Evolutionary conservation across 495 filamentous ascomycete genomes (phyloP).

Genomic region (Hamigera avellanea): DNA sequence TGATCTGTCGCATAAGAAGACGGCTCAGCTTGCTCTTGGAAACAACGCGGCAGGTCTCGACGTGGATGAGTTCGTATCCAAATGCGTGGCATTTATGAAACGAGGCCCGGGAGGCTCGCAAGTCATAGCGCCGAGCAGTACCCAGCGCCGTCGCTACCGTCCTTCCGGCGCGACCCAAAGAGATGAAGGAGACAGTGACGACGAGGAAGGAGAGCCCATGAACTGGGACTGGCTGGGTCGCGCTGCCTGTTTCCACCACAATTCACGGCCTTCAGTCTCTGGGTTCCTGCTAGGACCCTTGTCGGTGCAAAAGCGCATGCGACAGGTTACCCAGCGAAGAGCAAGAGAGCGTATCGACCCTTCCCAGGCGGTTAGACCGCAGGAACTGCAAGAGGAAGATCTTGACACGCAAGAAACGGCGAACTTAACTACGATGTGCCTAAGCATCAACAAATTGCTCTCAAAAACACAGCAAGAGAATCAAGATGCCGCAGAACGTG

Average conservation of each 20-base stretch:
- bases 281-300: conserved; percentile 85
- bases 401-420: conserved; percentile 60
- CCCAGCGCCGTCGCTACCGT: conserved; percentile 22
- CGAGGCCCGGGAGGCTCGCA: conserved; percentile 29
- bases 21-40: conserved; percentile 57
- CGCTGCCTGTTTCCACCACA: conserved; percentile 57
- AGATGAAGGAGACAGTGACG: conserved; percentile 41
- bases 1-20: conserved; percentile 67
- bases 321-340: conserved; percentile 54
- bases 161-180: conserved; percentile 15
- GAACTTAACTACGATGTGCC: conserved; percentile 60
- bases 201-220: conserved; percentile 59
- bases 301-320: conserved; percentile 71
- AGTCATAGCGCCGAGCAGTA: conserved; percentile 6
- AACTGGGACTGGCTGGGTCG: conserved; percentile 83
- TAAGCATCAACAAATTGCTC: conserved; percentile 45
- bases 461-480: conserved; percentile 20
- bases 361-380: conserved; percentile 52
- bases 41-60: conserved; percentile 63
- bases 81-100: conserved; percentile 82
- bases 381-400: conserved; percentile 60
- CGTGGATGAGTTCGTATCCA: conserved; percentile 86
- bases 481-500: conserved; percentile 20
- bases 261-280: conserved; percentile 62
- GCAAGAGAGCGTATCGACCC: conserved; percentile 51